Conservation (phyloP, 306 rosid genomes). For the Inga leiocalycina region DNA sequence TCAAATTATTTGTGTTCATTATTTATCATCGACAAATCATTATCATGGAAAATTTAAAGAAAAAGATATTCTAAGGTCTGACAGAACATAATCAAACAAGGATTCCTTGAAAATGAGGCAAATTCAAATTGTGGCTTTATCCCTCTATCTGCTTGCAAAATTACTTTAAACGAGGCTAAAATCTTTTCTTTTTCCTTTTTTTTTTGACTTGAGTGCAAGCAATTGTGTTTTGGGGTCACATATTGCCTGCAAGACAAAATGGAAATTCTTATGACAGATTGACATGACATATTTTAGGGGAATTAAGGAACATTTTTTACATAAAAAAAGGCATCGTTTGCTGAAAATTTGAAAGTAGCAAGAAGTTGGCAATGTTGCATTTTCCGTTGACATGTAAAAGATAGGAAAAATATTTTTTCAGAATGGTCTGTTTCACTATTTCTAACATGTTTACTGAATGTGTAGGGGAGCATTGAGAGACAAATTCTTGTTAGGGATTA, state of each 20-base stretch:
- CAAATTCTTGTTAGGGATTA: slow-evolving; percentile 81
- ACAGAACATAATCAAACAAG: neutral
- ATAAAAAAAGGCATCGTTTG: neutral
- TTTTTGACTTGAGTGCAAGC: neutral
- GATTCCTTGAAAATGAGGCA: neutral
- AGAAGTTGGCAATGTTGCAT: neutral
- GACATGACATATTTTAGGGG: neutral
- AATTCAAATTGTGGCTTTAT: neutral
- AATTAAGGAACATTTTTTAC: neutral
- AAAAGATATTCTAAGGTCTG: neutral
- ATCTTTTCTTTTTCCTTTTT: neutral
- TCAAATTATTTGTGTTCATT: neutral
- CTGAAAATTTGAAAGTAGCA: neutral
- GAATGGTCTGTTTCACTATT: neutral
- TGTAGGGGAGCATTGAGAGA: slow-evolving; percentile 82
- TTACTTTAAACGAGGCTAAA: neutral
- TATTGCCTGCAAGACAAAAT: neutral
- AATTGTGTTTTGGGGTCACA: neutral
- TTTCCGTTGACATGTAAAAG: neutral
- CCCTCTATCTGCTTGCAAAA: neutral
- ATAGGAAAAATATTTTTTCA: neutral
- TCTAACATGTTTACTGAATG: slow-evolving; percentile 33
- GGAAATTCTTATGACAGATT: neutral
- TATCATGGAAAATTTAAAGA: neutral
- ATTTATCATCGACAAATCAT: neutral